Conservation (phyloP, 1,284 basidiomycete genomes). For the Pisolithus thermaeus region DNA sequence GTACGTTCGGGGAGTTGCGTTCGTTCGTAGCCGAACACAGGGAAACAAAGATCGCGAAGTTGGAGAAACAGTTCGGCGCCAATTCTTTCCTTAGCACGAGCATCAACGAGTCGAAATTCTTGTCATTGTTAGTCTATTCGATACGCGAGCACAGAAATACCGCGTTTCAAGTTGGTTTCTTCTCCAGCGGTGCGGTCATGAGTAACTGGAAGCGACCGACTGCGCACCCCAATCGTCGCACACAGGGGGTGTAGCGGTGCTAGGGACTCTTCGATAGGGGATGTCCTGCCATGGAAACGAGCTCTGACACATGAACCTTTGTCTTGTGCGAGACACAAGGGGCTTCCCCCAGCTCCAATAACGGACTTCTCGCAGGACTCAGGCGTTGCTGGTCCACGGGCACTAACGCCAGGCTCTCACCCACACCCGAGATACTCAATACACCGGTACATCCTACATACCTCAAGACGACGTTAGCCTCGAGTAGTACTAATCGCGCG, state of each 20-base stretch:
- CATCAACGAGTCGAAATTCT: too few species aligned
- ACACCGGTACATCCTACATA: slow-evolving; percentile 1
- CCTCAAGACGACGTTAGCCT: slow-evolving; percentile 8
- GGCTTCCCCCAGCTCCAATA: slow-evolving; percentile 50
- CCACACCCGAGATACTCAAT: background rate
- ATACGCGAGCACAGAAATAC: too few species aligned
- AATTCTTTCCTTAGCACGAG: too few species aligned
- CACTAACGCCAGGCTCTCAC: background rate
- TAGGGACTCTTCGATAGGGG: background rate
- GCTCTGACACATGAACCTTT: slow-evolving; percentile 24
- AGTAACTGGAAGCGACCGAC: slow-evolving; percentile 78
- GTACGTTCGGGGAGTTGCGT: too few species aligned
- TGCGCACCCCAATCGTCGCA: slow-evolving; percentile 24
- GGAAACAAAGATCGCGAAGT: too few species aligned
- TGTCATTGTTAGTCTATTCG: too few species aligned
- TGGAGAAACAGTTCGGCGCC: too few species aligned
- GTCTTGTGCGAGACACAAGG: slow-evolving; percentile 32
- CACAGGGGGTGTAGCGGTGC: background rate
- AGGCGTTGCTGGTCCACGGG: background rate
- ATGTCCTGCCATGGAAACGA: slow-evolving; percentile 44
- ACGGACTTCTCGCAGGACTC: slow-evolving; percentile 28
- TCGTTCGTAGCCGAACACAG: too few species aligned
- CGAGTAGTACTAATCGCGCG: slow-evolving; percentile 28
- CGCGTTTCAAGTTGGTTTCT: too few species aligned
- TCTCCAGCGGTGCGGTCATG: too few species aligned